Evolutionary conservation across 192 early-diverging fungal genomes (phyloP).

Genomic region (Coemansia sp.): DNA sequence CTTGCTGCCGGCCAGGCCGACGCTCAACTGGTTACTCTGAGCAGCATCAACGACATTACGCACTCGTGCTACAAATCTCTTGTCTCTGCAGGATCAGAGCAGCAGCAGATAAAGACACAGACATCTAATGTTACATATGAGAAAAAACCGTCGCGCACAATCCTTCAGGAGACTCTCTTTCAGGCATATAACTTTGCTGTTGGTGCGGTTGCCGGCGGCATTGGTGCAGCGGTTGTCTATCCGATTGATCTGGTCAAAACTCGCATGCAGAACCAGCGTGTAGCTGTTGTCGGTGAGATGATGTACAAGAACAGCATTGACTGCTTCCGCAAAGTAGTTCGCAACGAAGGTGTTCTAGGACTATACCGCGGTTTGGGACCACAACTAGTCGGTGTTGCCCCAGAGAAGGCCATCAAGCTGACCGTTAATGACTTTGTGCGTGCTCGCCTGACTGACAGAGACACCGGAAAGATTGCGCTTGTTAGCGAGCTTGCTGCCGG

Average conservation of each 20-base stretch:
- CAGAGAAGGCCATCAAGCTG: conserved; percentile 98
- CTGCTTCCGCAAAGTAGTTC: conserved; percentile 93
- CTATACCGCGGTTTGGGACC: conserved; percentile 92
- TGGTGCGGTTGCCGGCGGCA: conserved; percentile 87
- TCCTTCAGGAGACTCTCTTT: conserved; percentile 51
- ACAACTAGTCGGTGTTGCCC: conserved; percentile 92
- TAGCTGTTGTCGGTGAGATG: conserved; percentile 83
- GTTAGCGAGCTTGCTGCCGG: conserved; percentile 84
- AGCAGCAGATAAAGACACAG: not conserved
- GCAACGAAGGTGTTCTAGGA: conserved; percentile 85
- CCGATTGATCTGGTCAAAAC: conserved; percentile 99
- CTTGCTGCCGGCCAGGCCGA: conserved; percentile 33
- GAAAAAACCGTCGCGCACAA: conserved; percentile 8
- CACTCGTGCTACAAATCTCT: conserved; percentile 31
- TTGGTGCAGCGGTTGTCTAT: conserved; percentile 93
- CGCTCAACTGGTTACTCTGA: conserved; percentile 21
- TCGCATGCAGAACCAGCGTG: conserved; percentile 97
- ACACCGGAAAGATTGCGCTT: conserved; percentile 73
- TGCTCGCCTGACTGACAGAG: conserved; percentile 59
- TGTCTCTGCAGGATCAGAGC: conserved; percentile 12
- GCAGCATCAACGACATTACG: conserved; percentile 13
- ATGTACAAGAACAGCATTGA: conserved; percentile 94
- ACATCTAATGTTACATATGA: not conserved
- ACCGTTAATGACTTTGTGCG: conserved; percentile 94
- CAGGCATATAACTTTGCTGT: conserved; percentile 74